A percentile compares a stretch with the other conserved stretches of the same genome.
Conservation (phyloP, 1,139 yeast species). For the Blastobotrys illinoisensis region DNA sequence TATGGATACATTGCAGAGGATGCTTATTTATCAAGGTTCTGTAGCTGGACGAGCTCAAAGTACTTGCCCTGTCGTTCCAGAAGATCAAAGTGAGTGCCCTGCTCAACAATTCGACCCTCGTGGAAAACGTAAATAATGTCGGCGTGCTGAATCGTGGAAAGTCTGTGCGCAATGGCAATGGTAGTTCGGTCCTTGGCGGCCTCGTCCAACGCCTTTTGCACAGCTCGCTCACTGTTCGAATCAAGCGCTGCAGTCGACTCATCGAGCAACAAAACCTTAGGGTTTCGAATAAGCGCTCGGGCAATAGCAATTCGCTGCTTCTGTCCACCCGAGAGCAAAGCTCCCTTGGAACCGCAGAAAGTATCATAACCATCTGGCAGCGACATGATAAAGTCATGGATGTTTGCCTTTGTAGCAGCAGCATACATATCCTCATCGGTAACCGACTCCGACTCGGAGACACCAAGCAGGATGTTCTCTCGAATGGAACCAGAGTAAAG, state of each 20-base stretch:
- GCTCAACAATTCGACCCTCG: constrained; percentile 68
- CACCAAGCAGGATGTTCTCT: constrained; percentile 77
- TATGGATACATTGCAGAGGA: constrained; percentile 7
- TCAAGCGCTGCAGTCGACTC: constrained; percentile 84
- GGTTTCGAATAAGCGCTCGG: constrained; percentile 65
- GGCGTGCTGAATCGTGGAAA: constrained; percentile 89
- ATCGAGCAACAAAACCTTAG: constrained; percentile 60
- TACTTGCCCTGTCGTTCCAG: constrained; percentile 35
- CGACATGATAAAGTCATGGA: constrained; percentile 66
- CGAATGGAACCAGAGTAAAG: constrained; percentile 81
- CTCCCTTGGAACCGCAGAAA: constrained; percentile 73
- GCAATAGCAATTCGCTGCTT: constrained; percentile 77
- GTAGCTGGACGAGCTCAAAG: constrained; percentile 38
- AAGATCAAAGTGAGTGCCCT: constrained; percentile 45
- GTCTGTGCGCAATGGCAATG: constrained; percentile 83
- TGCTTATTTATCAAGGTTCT: constrained; percentile 28
- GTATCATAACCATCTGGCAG: constrained; percentile 85
- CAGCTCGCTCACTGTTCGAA: constrained; percentile 74
- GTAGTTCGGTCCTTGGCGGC: constrained; percentile 72
- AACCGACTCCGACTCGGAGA: constrained; percentile 42
- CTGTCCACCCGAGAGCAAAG: constrained; percentile 82
- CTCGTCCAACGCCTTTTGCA: constrained; percentile 55
- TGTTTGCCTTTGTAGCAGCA: constrained; percentile 78
- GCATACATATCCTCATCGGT: constrained; percentile 57
- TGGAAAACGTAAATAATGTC: constrained; percentile 80